A percentile compares a stretch with the other conserved stretches of the same genome.
phyloP scores from a whole-genome alignment of 139 green algal genomes.

The Tetradesmus lagerheimii region DNA sequence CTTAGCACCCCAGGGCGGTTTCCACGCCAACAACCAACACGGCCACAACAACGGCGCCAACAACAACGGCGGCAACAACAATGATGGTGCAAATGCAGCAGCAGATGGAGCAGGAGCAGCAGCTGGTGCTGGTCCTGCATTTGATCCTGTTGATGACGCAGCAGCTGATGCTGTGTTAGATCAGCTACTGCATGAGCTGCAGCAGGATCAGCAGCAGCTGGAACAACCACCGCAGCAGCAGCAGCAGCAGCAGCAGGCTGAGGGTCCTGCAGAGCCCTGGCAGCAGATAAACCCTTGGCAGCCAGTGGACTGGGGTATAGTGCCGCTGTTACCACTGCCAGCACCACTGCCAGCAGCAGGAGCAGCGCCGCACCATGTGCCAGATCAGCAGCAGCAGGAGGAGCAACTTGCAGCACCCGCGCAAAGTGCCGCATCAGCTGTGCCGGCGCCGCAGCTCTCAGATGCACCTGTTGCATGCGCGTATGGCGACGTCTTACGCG shows the following conservation, averaged over 20 bases:
- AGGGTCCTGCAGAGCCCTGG: not conserved
- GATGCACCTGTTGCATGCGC: not conserved
- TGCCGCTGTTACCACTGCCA: not conserved
- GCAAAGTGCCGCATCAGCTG: not conserved
- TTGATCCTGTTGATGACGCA: not conserved
- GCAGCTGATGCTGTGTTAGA: not conserved
- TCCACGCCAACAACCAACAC: constrained; percentile 10
- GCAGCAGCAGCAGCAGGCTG: not conserved
- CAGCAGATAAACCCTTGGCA: not conserved
- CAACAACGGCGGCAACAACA: not conserved
- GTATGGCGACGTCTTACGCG: constrained; percentile 20
- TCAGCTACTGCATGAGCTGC: not conserved
- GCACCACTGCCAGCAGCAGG: not conserved
- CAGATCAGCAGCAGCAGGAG: not conserved
- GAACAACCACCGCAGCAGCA: not conserved
- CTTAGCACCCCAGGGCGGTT: constrained; percentile 7
- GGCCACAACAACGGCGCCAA: not conserved
- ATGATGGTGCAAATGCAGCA: not conserved
- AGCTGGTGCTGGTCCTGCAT: not conserved
- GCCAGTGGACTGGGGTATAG: not conserved
- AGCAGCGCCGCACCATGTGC: not conserved
- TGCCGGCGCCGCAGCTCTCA: not conserved
- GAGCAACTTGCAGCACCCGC: not conserved
- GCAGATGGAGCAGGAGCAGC: not conserved
- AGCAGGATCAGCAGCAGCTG: not conserved